Evolutionary conservation across 257 asterid species (phyloP).

Genomic region (Solanum chilense): DNA sequence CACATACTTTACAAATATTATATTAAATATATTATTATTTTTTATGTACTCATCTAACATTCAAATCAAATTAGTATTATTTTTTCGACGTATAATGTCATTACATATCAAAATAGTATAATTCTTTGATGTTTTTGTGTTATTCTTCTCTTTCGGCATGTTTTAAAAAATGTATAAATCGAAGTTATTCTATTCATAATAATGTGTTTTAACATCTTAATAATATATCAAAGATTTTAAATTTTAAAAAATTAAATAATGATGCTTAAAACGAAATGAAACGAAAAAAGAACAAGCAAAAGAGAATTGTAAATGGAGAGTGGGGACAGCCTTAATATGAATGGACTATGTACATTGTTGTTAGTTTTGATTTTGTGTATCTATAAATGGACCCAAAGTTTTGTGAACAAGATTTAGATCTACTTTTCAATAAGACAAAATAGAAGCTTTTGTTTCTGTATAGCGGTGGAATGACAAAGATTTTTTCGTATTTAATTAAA

Average conservation of each 20-base stretch:
- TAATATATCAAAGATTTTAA: background rate
- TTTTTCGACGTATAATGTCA: background rate
- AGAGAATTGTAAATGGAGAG: background rate
- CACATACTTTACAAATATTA: too few relatives aligned
- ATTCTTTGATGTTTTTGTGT: background rate
- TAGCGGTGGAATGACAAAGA: too few relatives aligned
- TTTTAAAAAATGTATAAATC: too few relatives aligned
- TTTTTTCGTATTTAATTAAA: too few relatives aligned
- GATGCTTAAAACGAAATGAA: rapidly evolving
- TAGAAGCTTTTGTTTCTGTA: background rate
- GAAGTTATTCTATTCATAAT: background rate
- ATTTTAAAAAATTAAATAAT: background rate
- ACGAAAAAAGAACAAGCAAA: background rate
- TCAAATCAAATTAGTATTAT: too few relatives aligned
- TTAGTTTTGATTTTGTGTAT: background rate
- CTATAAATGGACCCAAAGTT: background rate
- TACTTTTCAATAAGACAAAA: background rate
- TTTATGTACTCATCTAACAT: background rate
- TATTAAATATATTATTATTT: too few relatives aligned
- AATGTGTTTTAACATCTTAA: background rate
- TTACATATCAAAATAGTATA: background rate
- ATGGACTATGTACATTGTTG: background rate
- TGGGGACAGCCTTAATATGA: background rate
- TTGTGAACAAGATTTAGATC: background rate
- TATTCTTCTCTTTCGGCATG: background rate